A percentile compares a stretch with the other conserved stretches of the same genome.
These are phyloP conservation scores for Paxillus involutus DNA, from an alignment of 768 basidiomycete species.

Conservation along the genomic window DNA sequence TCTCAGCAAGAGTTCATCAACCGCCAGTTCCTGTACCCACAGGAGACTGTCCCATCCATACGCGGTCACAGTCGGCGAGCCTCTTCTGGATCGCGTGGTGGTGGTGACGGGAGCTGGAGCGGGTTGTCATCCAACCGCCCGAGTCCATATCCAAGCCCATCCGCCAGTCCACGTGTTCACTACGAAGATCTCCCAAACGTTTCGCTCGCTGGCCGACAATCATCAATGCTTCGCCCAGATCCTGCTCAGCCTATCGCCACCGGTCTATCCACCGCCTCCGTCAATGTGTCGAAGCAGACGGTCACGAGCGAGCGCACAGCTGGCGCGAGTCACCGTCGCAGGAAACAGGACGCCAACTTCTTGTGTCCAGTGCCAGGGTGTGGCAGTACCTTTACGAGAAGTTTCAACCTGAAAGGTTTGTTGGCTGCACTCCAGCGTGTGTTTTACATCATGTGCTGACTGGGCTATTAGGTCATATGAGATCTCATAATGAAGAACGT, in stretches of 20 bases:
- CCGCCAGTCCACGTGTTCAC: conserved; percentile 57
- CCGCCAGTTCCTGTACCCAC: conserved; percentile 44
- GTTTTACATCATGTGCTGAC: conserved; percentile 12
- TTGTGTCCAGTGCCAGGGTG: conserved; percentile 80
- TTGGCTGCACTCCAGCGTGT: conserved; percentile 11
- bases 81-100: conserved; percentile 39
- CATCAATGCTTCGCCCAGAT: conserved; percentile 25
- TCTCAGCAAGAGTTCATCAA: conserved; percentile 44
- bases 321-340: conserved; percentile 78
- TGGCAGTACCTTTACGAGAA: conserved; percentile 85
- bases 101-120: conserved; percentile 32
- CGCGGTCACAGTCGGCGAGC: conserved; percentile 44
- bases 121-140: conserved; percentile 40
- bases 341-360: conserved; percentile 89
- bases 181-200: conserved; percentile 50
- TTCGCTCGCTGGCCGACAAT: conserved; percentile 20
- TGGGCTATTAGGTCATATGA: conserved; percentile 69
- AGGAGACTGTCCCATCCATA: conserved; percentile 35
- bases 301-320: conserved; percentile 91
- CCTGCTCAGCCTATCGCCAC: conserved; percentile 1
- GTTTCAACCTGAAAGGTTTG: conserved; percentile 90
- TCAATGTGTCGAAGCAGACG: conserved; percentile 63
- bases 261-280: background rate
- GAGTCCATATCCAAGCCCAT: conserved; percentile 69
- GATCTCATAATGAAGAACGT: conserved; percentile 92